Base-by-base conservation (phyloP, 176 grass and related monocot genomes). In the Raddia distichophylla region DNA sequence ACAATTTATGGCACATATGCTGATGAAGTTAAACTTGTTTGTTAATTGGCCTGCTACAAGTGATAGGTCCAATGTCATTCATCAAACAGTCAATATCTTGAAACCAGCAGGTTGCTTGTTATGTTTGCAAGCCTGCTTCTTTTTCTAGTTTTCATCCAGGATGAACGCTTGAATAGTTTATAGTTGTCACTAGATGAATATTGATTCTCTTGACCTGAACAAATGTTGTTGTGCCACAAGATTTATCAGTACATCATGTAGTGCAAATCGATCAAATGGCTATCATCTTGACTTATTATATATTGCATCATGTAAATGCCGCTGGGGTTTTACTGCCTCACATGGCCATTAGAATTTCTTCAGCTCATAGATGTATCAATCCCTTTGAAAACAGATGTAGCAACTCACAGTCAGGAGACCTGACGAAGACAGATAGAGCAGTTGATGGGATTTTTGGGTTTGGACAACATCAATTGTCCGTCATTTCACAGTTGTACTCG, bases 361-460 rank as follows among this genome's bases (percentile, higher is more conserved):
- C 56, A 18, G 37, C 58, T 90, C 7, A 88, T 76, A 43, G 15
- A 63, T 65, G 67, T 75, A 57, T 66, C 45, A 47, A 52, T 67
- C 82, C 47, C 64, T 66, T 82, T 76, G 50, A 72, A 72, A 86
- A 83, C 85, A 98, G 95, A 76, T 98, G 95, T 86, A 95, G 95
- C 82, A 93, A 93, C 67, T 87, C 88, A 58, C 92, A 95, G 74
- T 86, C 92, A 53, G 95, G 95, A 76, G 95, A 95, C 66, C 73
- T 98, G 79, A 98, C 85, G 0, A 98, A 91, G 84, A 67, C 95
- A 73, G 95, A 98, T n/a, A 82, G 90, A 57, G 95, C 95, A 79
- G 82, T 98, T 84, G 95, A 93, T 86, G 95, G 95, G 17, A 98
- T 98, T 82, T 94, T 98, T 81, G 95, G 95, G 60, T 98, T 98